These are phyloP conservation scores for Musa beccarii DNA, from an alignment of 176 grass and related monocot species.

Conservation along the genomic window DNA sequence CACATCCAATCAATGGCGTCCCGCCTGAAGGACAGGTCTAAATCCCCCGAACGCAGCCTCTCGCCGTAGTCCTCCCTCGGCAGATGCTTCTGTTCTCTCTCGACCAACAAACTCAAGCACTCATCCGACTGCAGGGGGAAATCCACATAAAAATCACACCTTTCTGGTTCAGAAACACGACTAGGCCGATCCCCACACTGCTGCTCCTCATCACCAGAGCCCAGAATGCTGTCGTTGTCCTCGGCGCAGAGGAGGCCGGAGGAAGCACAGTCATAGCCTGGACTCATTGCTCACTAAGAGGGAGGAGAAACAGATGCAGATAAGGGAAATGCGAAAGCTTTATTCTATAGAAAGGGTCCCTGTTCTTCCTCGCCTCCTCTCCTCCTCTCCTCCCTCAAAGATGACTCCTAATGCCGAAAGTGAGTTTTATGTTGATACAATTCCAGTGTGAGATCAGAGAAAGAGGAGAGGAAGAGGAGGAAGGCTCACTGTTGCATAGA, in stretches of 20 bases:
- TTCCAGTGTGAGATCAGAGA: neutral
- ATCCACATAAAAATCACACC: conserved; percentile 18
- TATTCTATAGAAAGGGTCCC: neutral
- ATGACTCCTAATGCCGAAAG: conserved; percentile 7
- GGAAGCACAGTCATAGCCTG: conserved; percentile 45
- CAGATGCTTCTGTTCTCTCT: conserved; percentile 49
- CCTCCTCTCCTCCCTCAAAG: neutral
- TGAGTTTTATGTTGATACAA: neutral
- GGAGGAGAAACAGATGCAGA: neutral
- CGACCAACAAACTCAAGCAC: conserved; percentile 42
- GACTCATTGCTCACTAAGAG: conserved; percentile 36
- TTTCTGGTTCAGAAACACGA: conserved; percentile 9
- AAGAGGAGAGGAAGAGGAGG: neutral
- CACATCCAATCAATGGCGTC: conserved; percentile 78
- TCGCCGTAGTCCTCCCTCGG: conserved; percentile 50
- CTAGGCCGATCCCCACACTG: neutral
- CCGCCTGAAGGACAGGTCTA: conserved; percentile 38
- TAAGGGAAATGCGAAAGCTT: neutral
- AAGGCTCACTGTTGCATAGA: conserved; percentile 6
- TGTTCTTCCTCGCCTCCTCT: conserved; percentile 3
- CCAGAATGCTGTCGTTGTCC: conserved; percentile 60
- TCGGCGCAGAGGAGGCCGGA: conserved; percentile 75
- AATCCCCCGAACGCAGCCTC: conserved; percentile 33
- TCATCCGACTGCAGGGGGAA: conserved; percentile 63
- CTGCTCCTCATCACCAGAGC: conserved; percentile 30